Base-by-base conservation (phyloP, 176 grass and related monocot genomes). In the Triticum monococcum region DNA sequence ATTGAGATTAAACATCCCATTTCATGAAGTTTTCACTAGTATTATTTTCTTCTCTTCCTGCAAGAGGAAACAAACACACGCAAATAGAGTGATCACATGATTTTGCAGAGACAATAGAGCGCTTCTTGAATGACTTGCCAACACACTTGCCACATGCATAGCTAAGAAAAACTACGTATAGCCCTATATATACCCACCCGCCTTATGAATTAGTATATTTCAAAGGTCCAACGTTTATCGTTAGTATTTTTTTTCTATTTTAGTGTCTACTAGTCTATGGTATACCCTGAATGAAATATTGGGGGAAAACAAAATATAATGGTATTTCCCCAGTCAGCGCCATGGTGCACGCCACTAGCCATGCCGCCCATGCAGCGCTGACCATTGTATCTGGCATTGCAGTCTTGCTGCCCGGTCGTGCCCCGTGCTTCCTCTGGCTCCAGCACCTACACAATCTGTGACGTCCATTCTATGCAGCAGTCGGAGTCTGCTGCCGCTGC, bases 391-490 rank as follows among this genome's bases (percentile, higher is more conserved):
- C 72, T 30, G 30, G n/a, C 2, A 70, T 22, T 2, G 12, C 14
- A 41, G 16, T 16, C 12, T 68, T 84, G 33, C 62, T 83, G 9
- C 28, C 76, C 22, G 60, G 20, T 9, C 71, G 4, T 12, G 9
- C 33, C 23, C 80, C 68, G 22, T 23, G 65, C 26, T 72, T 92
- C 52, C 74, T 87, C 16, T 37, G 79, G 72, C 17, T 89, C 31
- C 81, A 13, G 67, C 72, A 85, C 57, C 85, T 54, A 77, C 28
- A 24, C 80, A 20, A 74, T 89, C 59, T 68, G 86, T 38, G 90
- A 81, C 24, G 77, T 95, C 52, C 79, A 91, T 61, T 75, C 94
- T 11, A 91, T 87, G n/a, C 85, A 90, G 30, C 82, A 85, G 38
- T 78, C 89, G 1, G 91, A 86, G 87, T 50, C 46, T 26, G 7